Percentiles rank a stretch among this genome's conserved stretches.
These are phyloP conservation scores for Chalciporus chontae DNA, from an alignment of 768 basidiomycete species.

Conservation along the genomic window DNA sequence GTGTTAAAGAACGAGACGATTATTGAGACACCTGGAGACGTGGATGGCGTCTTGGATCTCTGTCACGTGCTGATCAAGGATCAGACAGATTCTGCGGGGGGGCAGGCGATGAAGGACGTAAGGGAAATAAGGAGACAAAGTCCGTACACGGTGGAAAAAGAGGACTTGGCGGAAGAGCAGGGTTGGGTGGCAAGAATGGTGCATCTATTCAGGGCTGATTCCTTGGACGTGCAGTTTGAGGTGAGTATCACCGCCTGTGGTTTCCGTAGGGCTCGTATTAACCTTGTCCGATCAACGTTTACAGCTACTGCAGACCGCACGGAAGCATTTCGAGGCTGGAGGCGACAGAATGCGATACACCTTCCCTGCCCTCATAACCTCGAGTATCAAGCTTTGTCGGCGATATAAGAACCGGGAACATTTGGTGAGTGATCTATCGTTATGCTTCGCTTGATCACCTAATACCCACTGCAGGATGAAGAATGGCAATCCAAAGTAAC, in stretches of 20 bases:
- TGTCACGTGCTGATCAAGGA: conserved; percentile 92
- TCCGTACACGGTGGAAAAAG: conserved; percentile 63
- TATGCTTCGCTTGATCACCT: background rate
- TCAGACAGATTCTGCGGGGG: conserved; percentile 53
- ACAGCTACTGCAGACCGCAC: conserved; percentile 87
- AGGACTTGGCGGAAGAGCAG: conserved; percentile 97
- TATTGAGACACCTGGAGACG: conserved; percentile 91
- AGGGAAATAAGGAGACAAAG: conserved; percentile 56
- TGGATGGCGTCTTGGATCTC: conserved; percentile 87
- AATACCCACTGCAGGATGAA: conserved; percentile 51
- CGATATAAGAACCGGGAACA: conserved; percentile 85
- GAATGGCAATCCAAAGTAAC: conserved; percentile 87
- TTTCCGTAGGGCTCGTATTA: background rate
- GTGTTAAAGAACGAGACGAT: conserved; percentile 97
- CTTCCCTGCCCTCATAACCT: conserved; percentile 93
- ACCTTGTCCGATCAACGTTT: background rate
- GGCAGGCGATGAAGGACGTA: conserved; percentile 24
- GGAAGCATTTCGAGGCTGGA: conserved; percentile 85
- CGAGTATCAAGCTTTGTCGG: conserved; percentile 88
- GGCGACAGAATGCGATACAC: conserved; percentile 96
- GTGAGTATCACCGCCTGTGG: conserved; percentile 37
- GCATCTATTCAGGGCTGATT: conserved; percentile 88
- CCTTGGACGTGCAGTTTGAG: conserved; percentile 86
- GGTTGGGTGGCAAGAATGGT: conserved; percentile 99
- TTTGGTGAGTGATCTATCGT: conserved; percentile 39